Conservation (phyloP, 495 filamentous ascomycete species). For the Podospora pseudocomata region DNA sequence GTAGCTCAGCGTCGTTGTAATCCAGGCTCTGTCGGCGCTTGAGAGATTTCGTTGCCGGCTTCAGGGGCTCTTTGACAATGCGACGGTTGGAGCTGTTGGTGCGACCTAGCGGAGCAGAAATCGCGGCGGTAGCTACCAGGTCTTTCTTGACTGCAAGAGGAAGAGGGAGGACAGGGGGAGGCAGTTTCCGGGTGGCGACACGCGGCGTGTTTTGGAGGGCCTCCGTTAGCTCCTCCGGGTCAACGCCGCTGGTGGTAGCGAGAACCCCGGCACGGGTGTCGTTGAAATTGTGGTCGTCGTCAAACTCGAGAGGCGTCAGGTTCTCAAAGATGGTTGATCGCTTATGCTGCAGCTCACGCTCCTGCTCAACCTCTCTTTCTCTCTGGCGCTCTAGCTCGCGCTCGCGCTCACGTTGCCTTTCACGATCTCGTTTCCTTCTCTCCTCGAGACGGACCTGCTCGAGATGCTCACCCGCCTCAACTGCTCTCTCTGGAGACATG, state of each 20-base stretch:
- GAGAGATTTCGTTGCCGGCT: conserved; percentile 16
- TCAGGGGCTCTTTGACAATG: conserved; percentile 25
- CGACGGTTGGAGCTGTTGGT: conserved; percentile 36
- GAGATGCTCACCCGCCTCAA: conserved; percentile 23
- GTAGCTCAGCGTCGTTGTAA: conserved; percentile 51
- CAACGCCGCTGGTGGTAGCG: conserved; percentile 19
- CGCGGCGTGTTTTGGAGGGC: conserved; percentile 28
- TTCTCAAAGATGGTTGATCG: conserved; percentile 34
- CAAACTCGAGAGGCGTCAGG: conserved; percentile 22
- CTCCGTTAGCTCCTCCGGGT: conserved; percentile 24
- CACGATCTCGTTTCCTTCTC: conserved; percentile 25
- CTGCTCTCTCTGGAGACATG: conserved; percentile 29
- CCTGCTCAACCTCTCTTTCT: conserved; percentile 19
- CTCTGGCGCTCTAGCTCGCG: conserved; percentile 21
- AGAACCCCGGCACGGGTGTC: conserved; percentile 32
- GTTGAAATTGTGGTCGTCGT: conserved; percentile 26
- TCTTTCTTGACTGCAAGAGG: conserved; percentile 7
- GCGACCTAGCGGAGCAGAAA: conserved; percentile 22
- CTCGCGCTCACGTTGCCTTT: conserved; percentile 24
- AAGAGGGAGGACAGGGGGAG: background rate
- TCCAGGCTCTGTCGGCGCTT: conserved; percentile 47
- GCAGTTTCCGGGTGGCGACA: conserved; percentile 11
- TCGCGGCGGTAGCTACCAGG: background rate
- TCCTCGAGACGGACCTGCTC: conserved; percentile 30
- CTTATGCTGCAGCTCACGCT: conserved; percentile 30